Evolutionary conservation across 257 asterid genomes (phyloP).

Genomic region (Cinchona pubescens): DNA sequence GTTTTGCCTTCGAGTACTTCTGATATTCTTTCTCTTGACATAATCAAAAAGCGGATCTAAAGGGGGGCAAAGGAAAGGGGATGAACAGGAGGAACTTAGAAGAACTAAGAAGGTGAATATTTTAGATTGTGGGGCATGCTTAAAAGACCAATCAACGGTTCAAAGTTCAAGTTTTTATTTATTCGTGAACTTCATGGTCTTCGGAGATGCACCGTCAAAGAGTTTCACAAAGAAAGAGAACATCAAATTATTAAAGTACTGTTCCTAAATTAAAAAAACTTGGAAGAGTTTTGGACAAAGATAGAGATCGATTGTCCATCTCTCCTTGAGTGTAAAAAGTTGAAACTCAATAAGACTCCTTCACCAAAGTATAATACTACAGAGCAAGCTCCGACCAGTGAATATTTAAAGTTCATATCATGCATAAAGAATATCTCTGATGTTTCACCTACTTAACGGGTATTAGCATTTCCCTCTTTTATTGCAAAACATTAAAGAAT

Average conservation of each 20-base stretch:
- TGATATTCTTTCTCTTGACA: slow-evolving; percentile 13
- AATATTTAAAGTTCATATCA: slow-evolving; percentile 7
- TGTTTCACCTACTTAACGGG: neutral
- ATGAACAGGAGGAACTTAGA: slow-evolving; percentile 22
- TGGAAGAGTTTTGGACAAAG: neutral
- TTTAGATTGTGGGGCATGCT: neutral
- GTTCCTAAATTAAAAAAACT: neutral
- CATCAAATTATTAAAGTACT: neutral
- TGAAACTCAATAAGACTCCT: neutral
- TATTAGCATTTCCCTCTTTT: neutral
- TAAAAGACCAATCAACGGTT: slow-evolving; percentile 12
- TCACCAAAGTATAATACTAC: slow-evolving; percentile 1
- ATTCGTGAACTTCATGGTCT: neutral
- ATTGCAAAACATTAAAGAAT: neutral
- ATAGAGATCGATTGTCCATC: neutral
- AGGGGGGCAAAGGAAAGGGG: slow-evolving; percentile 27
- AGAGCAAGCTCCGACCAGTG: slow-evolving; percentile 4
- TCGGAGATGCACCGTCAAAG: neutral
- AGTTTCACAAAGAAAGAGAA: neutral
- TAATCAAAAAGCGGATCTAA: slow-evolving; percentile 31
- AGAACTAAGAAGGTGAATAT: slow-evolving; percentile 18
- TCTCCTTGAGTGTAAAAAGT: neutral
- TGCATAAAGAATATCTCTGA: slow-evolving; percentile 3
- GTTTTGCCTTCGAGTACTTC: slow-evolving; percentile 24
- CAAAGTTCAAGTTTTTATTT: slow-evolving; percentile 1